Evolutionary conservation across 1,284 basidiomycete species (phyloP).

Genomic region (Moesziomyces sp.): DNA sequence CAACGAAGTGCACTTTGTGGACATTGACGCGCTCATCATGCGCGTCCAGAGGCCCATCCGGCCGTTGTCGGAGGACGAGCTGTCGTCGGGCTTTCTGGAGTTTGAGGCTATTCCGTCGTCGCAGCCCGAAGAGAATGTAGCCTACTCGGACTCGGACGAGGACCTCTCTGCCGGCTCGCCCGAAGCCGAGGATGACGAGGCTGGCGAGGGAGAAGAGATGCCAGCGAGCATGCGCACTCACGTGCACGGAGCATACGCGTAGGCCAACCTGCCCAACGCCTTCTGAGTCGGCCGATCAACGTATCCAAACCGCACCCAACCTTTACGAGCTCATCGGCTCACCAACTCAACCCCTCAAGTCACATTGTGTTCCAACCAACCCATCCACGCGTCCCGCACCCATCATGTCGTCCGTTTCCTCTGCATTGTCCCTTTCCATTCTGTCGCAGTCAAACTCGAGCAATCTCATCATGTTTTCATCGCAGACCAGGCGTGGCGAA

Average conservation of each 20-base stretch:
- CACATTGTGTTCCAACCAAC: too few species aligned
- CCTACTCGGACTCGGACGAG: constrained; percentile 33
- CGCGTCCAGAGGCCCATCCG: constrained; percentile 72
- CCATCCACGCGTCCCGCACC: too few species aligned
- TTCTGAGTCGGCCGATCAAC: background rate
- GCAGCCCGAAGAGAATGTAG: constrained; percentile 33
- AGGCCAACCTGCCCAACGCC: background rate
- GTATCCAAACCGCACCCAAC: background rate
- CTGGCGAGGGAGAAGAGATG: background rate
- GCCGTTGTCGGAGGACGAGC: constrained; percentile 24
- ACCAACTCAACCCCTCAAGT: too few species aligned
- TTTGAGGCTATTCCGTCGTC: constrained; percentile 40
- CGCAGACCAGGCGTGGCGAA: too few species aligned
- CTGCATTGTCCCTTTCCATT: constrained; percentile 1
- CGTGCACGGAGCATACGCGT: background rate
- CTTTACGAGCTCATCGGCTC: too few species aligned
- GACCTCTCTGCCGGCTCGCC: constrained; percentile 36
- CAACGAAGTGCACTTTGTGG: constrained; percentile 81
- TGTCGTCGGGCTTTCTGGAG: constrained; percentile 26
- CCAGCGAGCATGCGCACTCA: constrained; percentile 1
- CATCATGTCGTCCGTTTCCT: constrained; percentile 6
- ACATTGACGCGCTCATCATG: constrained; percentile 82
- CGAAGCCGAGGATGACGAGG: constrained; percentile 7
- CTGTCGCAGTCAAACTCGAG: background rate
- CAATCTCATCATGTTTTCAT: background rate